Conservation (phyloP, 148 eudicot genomes). For the Dysphania ambrosioides region DNA sequence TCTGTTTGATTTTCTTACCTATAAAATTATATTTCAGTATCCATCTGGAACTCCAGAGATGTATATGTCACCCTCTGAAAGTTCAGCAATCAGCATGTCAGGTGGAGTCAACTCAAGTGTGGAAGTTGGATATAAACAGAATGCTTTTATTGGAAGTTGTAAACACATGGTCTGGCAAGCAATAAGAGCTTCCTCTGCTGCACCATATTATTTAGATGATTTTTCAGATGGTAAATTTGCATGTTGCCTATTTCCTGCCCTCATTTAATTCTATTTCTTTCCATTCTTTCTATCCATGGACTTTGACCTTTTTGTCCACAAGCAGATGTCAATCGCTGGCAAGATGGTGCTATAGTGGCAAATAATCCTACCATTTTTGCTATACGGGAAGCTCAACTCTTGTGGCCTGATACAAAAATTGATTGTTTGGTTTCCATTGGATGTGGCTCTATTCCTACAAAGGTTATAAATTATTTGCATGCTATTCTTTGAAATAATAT, state of each 20-base stretch:
- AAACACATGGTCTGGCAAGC: constrained; percentile 95
- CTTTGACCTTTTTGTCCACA: constrained; percentile 16
- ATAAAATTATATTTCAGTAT: constrained; percentile 51
- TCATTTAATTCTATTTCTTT: background rate
- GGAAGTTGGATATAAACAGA: constrained; percentile 72
- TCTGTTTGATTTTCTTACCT: background rate
- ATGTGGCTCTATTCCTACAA: constrained; percentile 89
- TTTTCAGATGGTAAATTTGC: constrained; percentile 69
- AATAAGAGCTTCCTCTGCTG: constrained; percentile 98
- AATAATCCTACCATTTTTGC: constrained; percentile 98
- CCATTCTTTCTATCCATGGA: constrained; percentile 1
- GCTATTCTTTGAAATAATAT: background rate
- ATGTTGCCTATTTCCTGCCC: constrained; percentile 14
- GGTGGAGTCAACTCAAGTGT: constrained; percentile 54
- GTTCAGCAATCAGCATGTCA: constrained; percentile 54
- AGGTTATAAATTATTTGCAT: constrained; percentile 43
- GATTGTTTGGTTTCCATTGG: constrained; percentile 94
- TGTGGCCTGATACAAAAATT: constrained; percentile 96
- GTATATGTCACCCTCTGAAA: constrained; percentile 65
- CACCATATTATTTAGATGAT: constrained; percentile 99
- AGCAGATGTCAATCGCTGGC: constrained; percentile 83
- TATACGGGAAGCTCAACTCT: constrained; percentile 90
- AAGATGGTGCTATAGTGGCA: constrained; percentile 99
- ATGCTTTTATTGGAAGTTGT: constrained; percentile 95
- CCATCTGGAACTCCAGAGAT: constrained; percentile 95